phyloP scores from a whole-genome alignment of 352 stramenopile species.

The Phytophthora europaea region DNA sequence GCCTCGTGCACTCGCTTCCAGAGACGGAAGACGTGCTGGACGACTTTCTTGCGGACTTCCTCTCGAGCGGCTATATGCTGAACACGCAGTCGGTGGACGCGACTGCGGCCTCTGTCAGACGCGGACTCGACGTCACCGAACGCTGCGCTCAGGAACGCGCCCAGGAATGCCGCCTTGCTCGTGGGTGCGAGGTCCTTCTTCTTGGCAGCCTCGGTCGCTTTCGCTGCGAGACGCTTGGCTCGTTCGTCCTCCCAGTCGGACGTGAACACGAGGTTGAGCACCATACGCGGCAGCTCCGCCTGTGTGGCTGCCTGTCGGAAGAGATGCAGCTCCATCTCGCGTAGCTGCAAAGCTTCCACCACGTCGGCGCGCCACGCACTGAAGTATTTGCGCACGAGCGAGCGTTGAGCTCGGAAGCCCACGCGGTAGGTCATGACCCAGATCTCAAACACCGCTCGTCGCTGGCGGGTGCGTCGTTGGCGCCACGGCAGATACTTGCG shows the following conservation, averaged over 20 bases:
- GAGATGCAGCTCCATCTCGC: slow-evolving; percentile 68
- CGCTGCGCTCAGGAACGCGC: slow-evolving; percentile 63
- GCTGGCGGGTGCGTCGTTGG: slow-evolving; percentile 34
- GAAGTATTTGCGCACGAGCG: slow-evolving; percentile 52
- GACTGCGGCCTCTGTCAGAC: slow-evolving; percentile 23
- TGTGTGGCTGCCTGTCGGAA: slow-evolving; percentile 66
- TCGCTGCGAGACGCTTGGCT: slow-evolving; percentile 20
- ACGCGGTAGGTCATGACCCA: slow-evolving; percentile 63
- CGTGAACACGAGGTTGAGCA: slow-evolving; percentile 84
- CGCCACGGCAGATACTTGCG: slow-evolving; percentile 62
- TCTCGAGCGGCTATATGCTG: slow-evolving; percentile 58
- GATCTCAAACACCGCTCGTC: slow-evolving; percentile 52
- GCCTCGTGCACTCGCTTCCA: slow-evolving; percentile 70
- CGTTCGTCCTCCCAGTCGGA: slow-evolving; percentile 52
- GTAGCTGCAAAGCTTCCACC: slow-evolving; percentile 52
- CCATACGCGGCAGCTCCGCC: slow-evolving; percentile 56
- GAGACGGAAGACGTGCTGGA: slow-evolving; percentile 68
- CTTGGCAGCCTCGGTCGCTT: slow-evolving; percentile 23
- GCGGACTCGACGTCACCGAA: slow-evolving; percentile 58
- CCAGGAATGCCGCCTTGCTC: slow-evolving; percentile 33
- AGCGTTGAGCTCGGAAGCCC: slow-evolving; percentile 39
- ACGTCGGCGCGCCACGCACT: slow-evolving; percentile 61
- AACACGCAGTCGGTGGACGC: slow-evolving; percentile 45
- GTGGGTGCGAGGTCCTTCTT: slow-evolving; percentile 13
- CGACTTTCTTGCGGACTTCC: slow-evolving; percentile 71